These are phyloP conservation scores for Elaeagnus macrophylla DNA, from an alignment of 306 rosid species.

Conservation along the genomic window DNA sequence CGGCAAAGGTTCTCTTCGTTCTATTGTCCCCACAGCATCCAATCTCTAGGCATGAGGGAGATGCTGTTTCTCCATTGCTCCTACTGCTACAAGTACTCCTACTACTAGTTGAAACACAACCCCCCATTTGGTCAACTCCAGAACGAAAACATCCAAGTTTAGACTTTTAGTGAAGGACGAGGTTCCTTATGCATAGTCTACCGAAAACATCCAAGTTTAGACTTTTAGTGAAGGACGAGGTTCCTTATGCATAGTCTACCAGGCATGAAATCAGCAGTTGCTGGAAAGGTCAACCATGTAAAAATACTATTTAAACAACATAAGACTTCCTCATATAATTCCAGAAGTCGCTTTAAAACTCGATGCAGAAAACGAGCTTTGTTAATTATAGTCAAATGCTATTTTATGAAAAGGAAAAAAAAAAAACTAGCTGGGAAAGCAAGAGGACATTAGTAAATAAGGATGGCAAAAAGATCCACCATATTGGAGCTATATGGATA, in stretches of 20 bases:
- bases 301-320: conserved; percentile 24
- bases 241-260: no score
- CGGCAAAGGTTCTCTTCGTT: conserved; percentile 65
- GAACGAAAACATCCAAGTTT: conserved; percentile 34
- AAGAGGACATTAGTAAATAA: conserved; percentile 31
- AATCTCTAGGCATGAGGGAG: conserved; percentile 43
- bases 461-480: no score
- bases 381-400: conserved; percentile 34
- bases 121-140: conserved; percentile 71
- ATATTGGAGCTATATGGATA: no score
- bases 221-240: neutral
- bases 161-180: neutral
- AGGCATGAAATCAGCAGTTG: neutral
- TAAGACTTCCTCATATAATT: conserved; percentile 35
- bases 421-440: conserved; percentile 44
- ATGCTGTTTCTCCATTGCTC: conserved; percentile 61
- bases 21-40: conserved; percentile 41
- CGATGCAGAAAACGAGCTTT: conserved; percentile 24
- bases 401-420: conserved; percentile 13
- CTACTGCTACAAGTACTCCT: conserved; percentile 63
- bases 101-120: conserved; percentile 80
- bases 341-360: conserved; percentile 31
- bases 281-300: conserved; percentile 31
- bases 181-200: no score
- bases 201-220: conserved; percentile 30